phyloP scores from a whole-genome alignment of 2,329 filamentous ascomycete species.

The Botryotinia calthae region DNA sequence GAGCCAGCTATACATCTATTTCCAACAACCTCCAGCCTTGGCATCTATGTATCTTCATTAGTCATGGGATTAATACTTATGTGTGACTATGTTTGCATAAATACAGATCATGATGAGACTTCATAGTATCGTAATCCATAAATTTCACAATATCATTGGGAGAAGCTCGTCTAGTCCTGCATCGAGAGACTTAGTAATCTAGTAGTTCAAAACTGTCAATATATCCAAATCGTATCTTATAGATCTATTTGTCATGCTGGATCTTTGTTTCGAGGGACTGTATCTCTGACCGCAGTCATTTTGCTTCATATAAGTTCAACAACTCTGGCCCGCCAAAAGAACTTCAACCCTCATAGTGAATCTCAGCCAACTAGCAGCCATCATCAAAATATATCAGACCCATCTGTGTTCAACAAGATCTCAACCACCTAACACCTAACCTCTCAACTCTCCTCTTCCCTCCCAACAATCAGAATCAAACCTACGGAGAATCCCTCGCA shows the following conservation, averaged over 20 bases:
- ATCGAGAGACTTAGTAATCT: rapidly evolving
- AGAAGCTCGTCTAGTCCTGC: neutral
- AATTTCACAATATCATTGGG: neutral
- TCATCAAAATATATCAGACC: neutral
- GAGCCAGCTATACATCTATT: neutral
- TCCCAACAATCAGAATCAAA: rapidly evolving
- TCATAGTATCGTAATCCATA: neutral
- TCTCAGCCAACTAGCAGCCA: neutral
- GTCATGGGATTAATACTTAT: neutral
- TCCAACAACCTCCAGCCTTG: rapidly evolving
- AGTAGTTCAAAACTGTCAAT: neutral
- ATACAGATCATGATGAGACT: rapidly evolving
- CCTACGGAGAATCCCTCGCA: neutral
- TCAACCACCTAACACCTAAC: neutral
- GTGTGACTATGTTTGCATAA: neutral
- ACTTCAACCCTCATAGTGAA: neutral
- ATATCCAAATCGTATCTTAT: neutral
- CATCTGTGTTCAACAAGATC: neutral
- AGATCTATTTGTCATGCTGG: neutral
- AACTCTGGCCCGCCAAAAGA: neutral
- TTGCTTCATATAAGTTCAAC: neutral
- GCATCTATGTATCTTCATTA: rapidly evolving
- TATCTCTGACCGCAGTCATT: rapidly evolving
- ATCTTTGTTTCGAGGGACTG: rapidly evolving
- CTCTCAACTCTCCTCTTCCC: neutral